Conservation (phyloP, 352 stramenopile species). For the Phytophthora constricta region DNA sequence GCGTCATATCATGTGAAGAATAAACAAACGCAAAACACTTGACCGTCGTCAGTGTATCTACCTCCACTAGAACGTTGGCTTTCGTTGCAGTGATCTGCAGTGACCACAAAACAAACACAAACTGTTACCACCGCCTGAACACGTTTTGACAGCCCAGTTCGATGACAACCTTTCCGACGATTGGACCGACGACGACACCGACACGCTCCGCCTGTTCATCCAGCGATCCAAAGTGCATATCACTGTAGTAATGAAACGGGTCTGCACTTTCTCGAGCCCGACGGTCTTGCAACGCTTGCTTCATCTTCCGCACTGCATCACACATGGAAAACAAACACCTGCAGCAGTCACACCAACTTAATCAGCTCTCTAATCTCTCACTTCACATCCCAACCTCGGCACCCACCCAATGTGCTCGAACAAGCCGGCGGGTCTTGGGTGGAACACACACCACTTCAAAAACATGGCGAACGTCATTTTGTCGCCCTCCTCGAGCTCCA, state of each 20-base stretch:
- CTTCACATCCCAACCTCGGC: too few species aligned
- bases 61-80: conserved; percentile 49
- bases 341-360: neutral
- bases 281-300: conserved; percentile 33
- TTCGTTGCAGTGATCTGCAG: conserved; percentile 27
- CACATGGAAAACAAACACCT: conserved; percentile 61
- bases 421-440: conserved; percentile 61
- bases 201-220: conserved; percentile 23
- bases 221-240: conserved; percentile 33
- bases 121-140: neutral
- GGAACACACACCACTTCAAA: conserved; percentile 69
- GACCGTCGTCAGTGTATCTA: conserved; percentile 31
- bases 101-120: neutral
- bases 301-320: conserved; percentile 40
- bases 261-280: conserved; percentile 1
- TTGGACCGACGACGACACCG: conserved; percentile 46
- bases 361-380: neutral
- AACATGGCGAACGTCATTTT: conserved; percentile 80
- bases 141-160: neutral
- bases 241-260: conserved; percentile 44
- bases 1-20: neutral
- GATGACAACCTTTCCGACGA: conserved; percentile 43
- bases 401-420: conserved; percentile 58
- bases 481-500: conserved; percentile 59
- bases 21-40: conserved; percentile 47